A percentile compares a stretch with the other conserved stretches of the same genome.
phyloP scores from a whole-genome alignment of 2,329 filamentous ascomycete genomes.

The Pyricularia grisea region DNA sequence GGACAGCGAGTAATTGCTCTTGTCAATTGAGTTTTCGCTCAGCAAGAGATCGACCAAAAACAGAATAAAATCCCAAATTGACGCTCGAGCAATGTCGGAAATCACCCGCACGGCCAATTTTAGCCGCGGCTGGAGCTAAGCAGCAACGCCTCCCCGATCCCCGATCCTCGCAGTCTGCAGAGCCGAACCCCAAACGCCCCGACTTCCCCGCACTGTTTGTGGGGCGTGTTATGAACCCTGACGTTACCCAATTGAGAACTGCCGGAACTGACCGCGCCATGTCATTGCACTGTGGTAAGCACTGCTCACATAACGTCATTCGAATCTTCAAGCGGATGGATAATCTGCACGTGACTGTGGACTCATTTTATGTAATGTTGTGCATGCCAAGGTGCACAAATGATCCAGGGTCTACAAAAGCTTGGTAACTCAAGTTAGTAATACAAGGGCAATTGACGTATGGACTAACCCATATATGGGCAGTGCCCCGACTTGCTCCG shows the following conservation, averaged over 20 bases:
- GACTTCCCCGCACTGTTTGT: neutral
- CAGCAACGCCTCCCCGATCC: neutral
- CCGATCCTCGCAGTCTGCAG: neutral
- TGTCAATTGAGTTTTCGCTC: neutral
- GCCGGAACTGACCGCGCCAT: neutral
- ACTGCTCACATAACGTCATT: neutral
- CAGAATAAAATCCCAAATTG: too few species aligned
- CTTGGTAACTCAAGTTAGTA: too few species aligned
- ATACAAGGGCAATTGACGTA: too few species aligned
- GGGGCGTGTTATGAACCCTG: neutral
- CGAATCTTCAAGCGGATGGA: neutral
- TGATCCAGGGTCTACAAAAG: too few species aligned
- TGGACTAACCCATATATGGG: too few species aligned
- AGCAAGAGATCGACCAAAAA: too few species aligned
- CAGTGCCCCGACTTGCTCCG: too few species aligned
- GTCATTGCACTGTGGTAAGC: too few species aligned
- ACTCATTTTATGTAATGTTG: too few species aligned
- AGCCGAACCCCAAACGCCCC: neutral
- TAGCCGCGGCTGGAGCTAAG: neutral
- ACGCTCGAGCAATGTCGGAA: neutral
- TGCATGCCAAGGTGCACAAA: too few species aligned
- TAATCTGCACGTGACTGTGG: too few species aligned
- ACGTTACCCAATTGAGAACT: neutral
- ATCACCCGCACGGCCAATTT: neutral
- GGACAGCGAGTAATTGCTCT: neutral